These are phyloP conservation scores for Tylopilus subfusipes DNA, from an alignment of 768 basidiomycete species.

Conservation along the genomic window DNA sequence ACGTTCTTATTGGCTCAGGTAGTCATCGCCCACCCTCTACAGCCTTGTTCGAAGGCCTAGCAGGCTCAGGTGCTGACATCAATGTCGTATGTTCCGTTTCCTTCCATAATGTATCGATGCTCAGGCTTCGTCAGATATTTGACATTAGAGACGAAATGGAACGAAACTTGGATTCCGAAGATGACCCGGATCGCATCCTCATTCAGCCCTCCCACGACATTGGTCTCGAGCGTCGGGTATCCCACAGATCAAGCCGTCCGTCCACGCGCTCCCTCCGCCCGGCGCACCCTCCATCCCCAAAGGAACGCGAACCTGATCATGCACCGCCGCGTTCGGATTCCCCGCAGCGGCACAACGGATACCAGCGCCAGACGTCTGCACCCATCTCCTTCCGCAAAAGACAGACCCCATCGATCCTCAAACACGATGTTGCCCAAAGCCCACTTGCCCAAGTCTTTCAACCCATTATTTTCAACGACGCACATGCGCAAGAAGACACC, in stretches of 20 bases:
- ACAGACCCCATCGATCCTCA: slow-evolving; percentile 17
- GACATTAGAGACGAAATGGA: slow-evolving; percentile 64
- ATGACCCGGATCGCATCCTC: background rate
- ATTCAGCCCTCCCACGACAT: slow-evolving; percentile 16
- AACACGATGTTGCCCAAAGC: slow-evolving; percentile 32
- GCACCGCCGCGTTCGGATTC: slow-evolving; percentile 2
- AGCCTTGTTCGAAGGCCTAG: slow-evolving; percentile 80
- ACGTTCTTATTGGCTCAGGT: background rate
- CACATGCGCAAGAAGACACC: slow-evolving; percentile 34
- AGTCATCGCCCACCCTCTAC: background rate
- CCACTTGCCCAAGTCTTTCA: slow-evolving; percentile 76
- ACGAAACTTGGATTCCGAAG: slow-evolving; percentile 6
- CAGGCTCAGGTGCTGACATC: slow-evolving; percentile 70
- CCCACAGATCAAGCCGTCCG: slow-evolving; percentile 32
- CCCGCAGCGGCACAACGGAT: slow-evolving; percentile 2
- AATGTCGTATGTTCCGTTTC: slow-evolving; percentile 50
- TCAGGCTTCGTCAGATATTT: slow-evolving; percentile 53
- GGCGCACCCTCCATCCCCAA: slow-evolving; percentile 17
- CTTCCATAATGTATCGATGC: background rate
- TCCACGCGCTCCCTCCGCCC: slow-evolving; percentile 28
- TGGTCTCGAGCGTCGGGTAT: slow-evolving; percentile 29
- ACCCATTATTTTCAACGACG: slow-evolving; percentile 56
- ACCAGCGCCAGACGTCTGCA: slow-evolving; percentile 13
- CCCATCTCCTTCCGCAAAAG: slow-evolving; percentile 21
- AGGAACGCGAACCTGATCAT: slow-evolving; percentile 17